Percentiles rank a stretch among this genome's conserved stretches.
Evolutionary conservation across 805 yeast species (phyloP).

Genomic region (Monosporozyma aquatica): DNA sequence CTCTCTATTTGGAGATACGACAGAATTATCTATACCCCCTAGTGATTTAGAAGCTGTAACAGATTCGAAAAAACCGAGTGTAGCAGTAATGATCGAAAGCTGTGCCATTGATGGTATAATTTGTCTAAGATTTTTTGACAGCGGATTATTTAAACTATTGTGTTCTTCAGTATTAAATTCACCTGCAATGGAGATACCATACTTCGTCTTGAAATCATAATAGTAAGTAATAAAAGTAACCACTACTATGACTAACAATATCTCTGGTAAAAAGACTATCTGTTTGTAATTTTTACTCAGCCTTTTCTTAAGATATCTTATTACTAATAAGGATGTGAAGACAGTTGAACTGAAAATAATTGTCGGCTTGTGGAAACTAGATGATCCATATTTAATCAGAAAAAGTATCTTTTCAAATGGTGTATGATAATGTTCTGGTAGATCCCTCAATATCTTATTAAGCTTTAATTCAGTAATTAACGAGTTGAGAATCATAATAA

Average conservation of each 20-base stretch:
- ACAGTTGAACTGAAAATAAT: constrained; percentile 48
- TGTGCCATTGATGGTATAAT: constrained; percentile 48
- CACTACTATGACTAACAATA: constrained; percentile 59
- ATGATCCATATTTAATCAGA: constrained; percentile 38
- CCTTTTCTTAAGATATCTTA: constrained; percentile 36
- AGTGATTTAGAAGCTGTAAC: constrained; percentile 87
- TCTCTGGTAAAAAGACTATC: constrained; percentile 73
- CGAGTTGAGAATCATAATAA: constrained; percentile 74
- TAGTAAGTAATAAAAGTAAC: constrained; percentile 45
- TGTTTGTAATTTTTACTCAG: constrained; percentile 30
- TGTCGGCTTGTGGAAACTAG: constrained; percentile 49
- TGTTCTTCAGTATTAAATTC: constrained; percentile 44
- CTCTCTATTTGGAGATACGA: constrained; percentile 75
- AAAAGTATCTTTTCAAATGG: constrained; percentile 63
- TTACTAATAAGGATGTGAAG: constrained; percentile 36
- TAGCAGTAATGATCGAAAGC: constrained; percentile 70
- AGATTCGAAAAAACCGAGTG: constrained; percentile 85
- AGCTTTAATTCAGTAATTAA: constrained; percentile 66
- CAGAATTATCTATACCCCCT: constrained; percentile 60
- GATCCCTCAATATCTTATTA: constrained; percentile 34
- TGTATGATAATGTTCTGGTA: constrained; percentile 52
- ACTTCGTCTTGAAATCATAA: constrained; percentile 38
- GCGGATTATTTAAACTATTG: constrained; percentile 45
- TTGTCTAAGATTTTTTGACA: constrained; percentile 37
- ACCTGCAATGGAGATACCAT: constrained; percentile 66